Evolutionary conservation across 1,284 basidiomycete genomes (phyloP), one percentile per base, ranked within the genome.

Genomic region (Malassezia restricta): DNA sequence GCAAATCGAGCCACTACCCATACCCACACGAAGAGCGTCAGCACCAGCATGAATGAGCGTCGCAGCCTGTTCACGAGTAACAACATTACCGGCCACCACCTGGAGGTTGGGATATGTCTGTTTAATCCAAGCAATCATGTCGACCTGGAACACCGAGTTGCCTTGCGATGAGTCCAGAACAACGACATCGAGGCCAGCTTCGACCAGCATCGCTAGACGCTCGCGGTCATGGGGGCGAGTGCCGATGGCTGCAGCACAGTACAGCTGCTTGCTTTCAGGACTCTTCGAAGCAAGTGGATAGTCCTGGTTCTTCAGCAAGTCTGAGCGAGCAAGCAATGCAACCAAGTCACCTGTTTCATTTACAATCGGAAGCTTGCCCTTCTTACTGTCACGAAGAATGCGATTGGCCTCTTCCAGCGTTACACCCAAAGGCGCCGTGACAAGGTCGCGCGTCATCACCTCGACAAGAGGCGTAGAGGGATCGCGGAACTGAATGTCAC

Each of bases 1-100:
- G 75, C 92, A 99, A 72, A 99, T 99, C 9, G 89, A 94, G 15
- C 92, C 92, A 12, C 85, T 88, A 46, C 92, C 92, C 92, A 99
- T 99, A 49, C 92, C 94, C 40, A 99, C 80, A 43, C 89, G 85
- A 8, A 98, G 80, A 37, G 80, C 92, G 66, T 99, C 92, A 6
- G 91, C 92, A 54, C 92, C 94, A 6, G 89, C 92, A 20, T 81
- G 83, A 62, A 99, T 96, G 55, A 99, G 82, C 51, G 79, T 82
- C 14, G 94, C 92, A 4, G 92, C 92, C 74, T 98, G 92, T 74
- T 95, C 92, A 54, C 94, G 85, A 7, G 91, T 96, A 54, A 98
- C 92, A 56, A 98, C 90, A 74, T 98, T 96, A 40, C 92, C 92
- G 2, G 89, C 92, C 54, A 98, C 87, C 62, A 96, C 85, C 67